A percentile compares a stretch with the other conserved stretches of the same genome.
These are phyloP conservation scores for Plasmopara halstedii DNA, from an alignment of 352 stramenopile species.

Conservation along the genomic window DNA sequence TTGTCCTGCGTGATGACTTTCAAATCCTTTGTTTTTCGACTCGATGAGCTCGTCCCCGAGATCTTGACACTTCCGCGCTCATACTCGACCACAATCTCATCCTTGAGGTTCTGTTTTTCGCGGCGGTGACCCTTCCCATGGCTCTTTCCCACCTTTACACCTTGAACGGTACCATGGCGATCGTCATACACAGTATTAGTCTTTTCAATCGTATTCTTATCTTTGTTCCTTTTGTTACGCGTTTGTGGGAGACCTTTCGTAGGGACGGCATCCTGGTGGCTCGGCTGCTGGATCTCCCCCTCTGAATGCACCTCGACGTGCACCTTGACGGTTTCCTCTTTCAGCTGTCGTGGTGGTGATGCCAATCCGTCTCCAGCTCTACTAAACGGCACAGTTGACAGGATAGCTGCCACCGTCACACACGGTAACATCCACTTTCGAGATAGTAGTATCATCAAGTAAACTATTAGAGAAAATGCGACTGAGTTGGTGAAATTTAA, in stretches of 20 bases:
- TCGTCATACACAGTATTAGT: background rate
- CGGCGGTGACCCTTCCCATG: constrained; percentile 11
- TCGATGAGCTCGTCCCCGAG: constrained; percentile 10
- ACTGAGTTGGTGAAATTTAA: no score
- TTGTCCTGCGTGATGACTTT: constrained; percentile 8
- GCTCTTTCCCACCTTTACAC: constrained; percentile 18
- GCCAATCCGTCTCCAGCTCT: constrained; percentile 17
- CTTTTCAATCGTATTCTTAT: no score
- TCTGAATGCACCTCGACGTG: constrained; percentile 17
- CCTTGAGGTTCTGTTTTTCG: constrained; percentile 14
- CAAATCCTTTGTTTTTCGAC: constrained; percentile 8
- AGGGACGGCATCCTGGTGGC: background rate
- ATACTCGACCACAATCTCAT: constrained; percentile 44
- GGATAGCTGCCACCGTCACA: constrained; percentile 17
- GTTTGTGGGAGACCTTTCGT: no score
- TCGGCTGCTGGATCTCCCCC: constrained; percentile 1
- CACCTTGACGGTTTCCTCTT: constrained; percentile 21
- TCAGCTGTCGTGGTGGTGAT: constrained; percentile 9
- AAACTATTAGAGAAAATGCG: no score
- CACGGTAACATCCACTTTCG: constrained; percentile 38
- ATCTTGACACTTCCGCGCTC: constrained; percentile 44
- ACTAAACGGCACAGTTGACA: constrained; percentile 5
- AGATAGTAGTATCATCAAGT: constrained; percentile 30
- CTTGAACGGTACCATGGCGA: background rate
- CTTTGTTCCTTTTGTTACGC: no score